Evolutionary conservation across 148 eudicot genomes (phyloP).

Genomic region (Vaccinium macrocarpon): DNA sequence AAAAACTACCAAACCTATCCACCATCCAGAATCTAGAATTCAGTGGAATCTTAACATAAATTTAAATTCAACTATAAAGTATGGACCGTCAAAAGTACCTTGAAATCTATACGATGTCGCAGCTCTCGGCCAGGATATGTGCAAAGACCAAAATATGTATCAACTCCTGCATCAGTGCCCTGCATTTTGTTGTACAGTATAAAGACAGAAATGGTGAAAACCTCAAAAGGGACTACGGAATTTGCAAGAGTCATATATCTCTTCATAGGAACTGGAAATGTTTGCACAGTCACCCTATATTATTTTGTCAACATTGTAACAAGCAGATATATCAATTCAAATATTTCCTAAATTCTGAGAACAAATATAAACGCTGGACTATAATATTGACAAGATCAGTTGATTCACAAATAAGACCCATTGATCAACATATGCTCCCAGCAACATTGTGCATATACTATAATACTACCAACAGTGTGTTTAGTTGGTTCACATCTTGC

Average conservation of each 20-base stretch:
- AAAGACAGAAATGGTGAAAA: background rate
- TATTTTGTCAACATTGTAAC: background rate
- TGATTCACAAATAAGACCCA: background rate
- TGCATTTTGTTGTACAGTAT: conserved; percentile 23
- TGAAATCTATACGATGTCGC: conserved; percentile 90
- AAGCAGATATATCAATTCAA: background rate
- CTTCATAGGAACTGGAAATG: background rate
- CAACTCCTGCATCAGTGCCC: conserved; percentile 90
- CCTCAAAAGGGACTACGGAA: background rate
- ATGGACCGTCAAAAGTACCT: conserved; percentile 36
- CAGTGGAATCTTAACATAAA: background rate
- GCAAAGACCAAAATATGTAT: conserved; percentile 94
- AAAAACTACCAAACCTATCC: background rate
- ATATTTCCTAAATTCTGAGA: background rate
- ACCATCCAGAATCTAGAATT: background rate
- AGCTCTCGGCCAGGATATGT: conserved; percentile 90
- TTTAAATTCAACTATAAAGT: background rate
- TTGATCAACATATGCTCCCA: background rate
- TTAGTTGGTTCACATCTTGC: background rate
- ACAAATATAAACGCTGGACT: background rate
- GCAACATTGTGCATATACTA: background rate
- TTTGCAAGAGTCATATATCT: background rate
- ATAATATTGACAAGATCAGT: background rate
- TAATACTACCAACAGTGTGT: background rate
- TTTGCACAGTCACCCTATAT: background rate